A percentile compares a stretch with the other conserved stretches of the same genome.
Conservation (phyloP, 805 yeast genomes). For the Kurtzmaniella cleridarum region DNA sequence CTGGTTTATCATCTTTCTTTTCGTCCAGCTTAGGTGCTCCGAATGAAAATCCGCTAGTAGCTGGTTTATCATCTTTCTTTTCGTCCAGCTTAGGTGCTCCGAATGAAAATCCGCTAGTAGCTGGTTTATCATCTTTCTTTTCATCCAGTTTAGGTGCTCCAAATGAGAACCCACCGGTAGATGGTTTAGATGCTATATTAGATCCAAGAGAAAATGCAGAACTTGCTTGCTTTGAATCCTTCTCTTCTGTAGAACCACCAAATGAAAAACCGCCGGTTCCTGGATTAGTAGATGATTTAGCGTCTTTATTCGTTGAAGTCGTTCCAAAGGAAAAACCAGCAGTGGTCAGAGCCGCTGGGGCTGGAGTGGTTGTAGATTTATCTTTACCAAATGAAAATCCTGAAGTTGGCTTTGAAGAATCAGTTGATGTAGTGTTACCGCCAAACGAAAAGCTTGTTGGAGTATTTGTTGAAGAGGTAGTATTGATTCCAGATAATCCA, state of each 20-base stretch:
- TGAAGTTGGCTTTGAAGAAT: slow-evolving; percentile 8
- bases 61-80: slow-evolving; percentile 6
- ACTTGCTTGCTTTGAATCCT: slow-evolving; percentile 6
- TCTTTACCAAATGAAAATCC: slow-evolving; percentile 13
- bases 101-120: slow-evolving; percentile 14
- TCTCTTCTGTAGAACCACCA: slow-evolving; percentile 11
- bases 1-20: slow-evolving; percentile 10
- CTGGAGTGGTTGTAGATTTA: slow-evolving; percentile 7
- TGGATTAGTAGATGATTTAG: slow-evolving; percentile 10
- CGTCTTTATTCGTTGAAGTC: slow-evolving; percentile 9
- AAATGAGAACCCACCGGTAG: slow-evolving; percentile 3
- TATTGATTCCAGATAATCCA: slow-evolving; percentile 12
- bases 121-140: slow-evolving; percentile 14
- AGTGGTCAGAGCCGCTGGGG: slow-evolving; percentile 5
- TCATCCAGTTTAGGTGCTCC: slow-evolving; percentile 17
- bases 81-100: too few relatives aligned
- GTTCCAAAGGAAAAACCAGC: slow-evolving; percentile 16
- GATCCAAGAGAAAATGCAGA: slow-evolving; percentile 13
- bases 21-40: slow-evolving; percentile 5
- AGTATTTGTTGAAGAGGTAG: slow-evolving; percentile 6
- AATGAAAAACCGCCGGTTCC: slow-evolving; percentile 7
- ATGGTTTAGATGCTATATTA: slow-evolving; percentile 1
- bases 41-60: neutral
- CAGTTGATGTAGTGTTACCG: slow-evolving; percentile 6
- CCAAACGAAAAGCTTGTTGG: slow-evolving; percentile 11